These are phyloP conservation scores for Eragrostis tef DNA, from an alignment of 202 grass and related monocot species.

Conservation along the genomic window DNA sequence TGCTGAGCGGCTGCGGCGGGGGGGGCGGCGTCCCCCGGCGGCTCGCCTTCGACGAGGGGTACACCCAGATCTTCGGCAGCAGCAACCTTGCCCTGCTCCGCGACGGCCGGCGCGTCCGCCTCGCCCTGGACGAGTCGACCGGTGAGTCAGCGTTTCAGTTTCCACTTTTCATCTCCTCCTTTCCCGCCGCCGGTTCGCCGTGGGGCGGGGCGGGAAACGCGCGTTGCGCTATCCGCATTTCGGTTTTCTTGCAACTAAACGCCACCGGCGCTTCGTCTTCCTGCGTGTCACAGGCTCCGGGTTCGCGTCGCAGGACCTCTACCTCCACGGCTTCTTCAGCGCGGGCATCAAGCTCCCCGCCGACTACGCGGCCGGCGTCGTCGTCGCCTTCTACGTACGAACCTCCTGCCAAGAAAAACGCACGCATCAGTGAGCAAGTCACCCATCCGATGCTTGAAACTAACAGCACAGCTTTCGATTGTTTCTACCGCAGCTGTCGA, in stretches of 20 bases:
- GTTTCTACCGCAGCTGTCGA: slow-evolving; percentile 60
- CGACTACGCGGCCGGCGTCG: slow-evolving; percentile 79
- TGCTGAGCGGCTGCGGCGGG: too few relatives aligned
- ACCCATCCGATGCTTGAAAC: not conserved
- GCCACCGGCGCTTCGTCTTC: not conserved
- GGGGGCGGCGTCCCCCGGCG: too few relatives aligned
- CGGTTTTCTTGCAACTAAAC: not conserved
- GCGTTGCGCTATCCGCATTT: not conserved
- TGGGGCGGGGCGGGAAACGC: not conserved
- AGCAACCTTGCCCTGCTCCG: slow-evolving; percentile 71
- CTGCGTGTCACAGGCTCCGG: slow-evolving; percentile 61
- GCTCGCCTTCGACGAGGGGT: slow-evolving; percentile 75
- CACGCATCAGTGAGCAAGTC: not conserved
- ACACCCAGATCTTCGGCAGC: slow-evolving; percentile 81
- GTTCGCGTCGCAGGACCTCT: slow-evolving; percentile 78
- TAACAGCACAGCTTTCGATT: not conserved
- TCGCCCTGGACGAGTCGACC: slow-evolving; percentile 77
- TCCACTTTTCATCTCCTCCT: not conserved
- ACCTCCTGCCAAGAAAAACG: too few relatives aligned
- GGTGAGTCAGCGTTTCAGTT: slow-evolving; percentile 46
- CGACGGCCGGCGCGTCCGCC: slow-evolving; percentile 64
- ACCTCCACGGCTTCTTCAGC: slow-evolving; percentile 91
- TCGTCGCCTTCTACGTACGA: slow-evolving; percentile 85
- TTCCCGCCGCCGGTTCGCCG: not conserved
- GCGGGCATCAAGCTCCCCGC: slow-evolving; percentile 79